Percentiles rank a stretch among this genome's conserved stretches.
phyloP scores from a whole-genome alignment of 164 flowering plant genomes.

The Litsea cubeba region DNA sequence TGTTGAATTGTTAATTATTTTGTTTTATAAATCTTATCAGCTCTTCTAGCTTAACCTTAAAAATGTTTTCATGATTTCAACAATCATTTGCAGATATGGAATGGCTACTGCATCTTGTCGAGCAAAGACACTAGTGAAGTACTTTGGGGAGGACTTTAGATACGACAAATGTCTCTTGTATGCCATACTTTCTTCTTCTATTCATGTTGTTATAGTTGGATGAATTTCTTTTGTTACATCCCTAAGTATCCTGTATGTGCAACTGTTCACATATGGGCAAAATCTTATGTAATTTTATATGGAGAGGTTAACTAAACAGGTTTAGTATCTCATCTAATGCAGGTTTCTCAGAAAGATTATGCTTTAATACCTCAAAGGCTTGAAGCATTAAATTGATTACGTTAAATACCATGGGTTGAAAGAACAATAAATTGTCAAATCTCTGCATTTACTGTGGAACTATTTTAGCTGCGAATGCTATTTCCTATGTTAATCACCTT shows the following conservation, averaged over 20 bases:
- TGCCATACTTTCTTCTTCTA: constrained; percentile 22
- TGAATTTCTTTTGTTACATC: neutral
- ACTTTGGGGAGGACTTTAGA: constrained; percentile 74
- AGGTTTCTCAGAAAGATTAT: neutral
- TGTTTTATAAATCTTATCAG: neutral
- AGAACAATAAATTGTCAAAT: neutral
- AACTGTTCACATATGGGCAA: neutral
- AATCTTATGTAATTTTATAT: no score
- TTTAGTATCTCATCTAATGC: neutral
- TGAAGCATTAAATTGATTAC: no score
- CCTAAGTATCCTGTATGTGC: neutral
- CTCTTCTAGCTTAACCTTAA: neutral
- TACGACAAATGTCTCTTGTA: constrained; percentile 58
- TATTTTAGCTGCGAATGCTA: neutral
- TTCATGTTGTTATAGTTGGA: neutral
- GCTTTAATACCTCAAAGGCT: neutral
- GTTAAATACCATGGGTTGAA: neutral
- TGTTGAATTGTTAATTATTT: neutral
- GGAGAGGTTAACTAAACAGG: neutral
- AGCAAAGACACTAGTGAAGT: constrained; percentile 76
- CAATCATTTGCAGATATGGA: constrained; percentile 57
- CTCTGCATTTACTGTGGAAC: neutral
- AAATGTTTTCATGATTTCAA: constrained; percentile 6
- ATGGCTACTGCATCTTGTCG: constrained; percentile 75
- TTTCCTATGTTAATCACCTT: neutral